Percentiles rank a stretch among this genome's conserved stretches.
Evolutionary conservation across 1,284 basidiomycete species (phyloP).

Genomic region (Testicularia cyperi): DNA sequence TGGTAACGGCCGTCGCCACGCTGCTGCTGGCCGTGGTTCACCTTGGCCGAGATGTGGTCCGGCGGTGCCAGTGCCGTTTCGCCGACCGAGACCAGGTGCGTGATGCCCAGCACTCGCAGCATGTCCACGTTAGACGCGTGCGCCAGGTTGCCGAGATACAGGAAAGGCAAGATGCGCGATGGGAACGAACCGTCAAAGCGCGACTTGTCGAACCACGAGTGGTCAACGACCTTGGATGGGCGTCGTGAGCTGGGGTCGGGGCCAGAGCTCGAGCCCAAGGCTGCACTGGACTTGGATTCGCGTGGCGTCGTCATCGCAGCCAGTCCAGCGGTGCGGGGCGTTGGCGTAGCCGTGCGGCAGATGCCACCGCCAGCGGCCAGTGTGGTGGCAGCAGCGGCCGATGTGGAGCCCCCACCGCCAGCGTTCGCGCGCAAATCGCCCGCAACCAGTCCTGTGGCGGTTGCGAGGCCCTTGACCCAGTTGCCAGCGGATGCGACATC

Average conservation of each 20-base stretch:
- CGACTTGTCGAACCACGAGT: conserved; percentile 83
- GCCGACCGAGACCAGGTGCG: conserved; percentile 94
- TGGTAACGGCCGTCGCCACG: conserved; percentile 20
- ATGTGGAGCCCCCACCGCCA: too few species aligned
- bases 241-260: too few species aligned
- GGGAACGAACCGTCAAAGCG: conserved; percentile 95
- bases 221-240: conserved; percentile 4
- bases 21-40: conserved; percentile 6
- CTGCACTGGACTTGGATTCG: too few species aligned
- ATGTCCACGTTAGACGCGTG: conserved; percentile 93
- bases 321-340: too few species aligned
- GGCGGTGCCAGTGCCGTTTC: conserved; percentile 74
- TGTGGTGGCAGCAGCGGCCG: too few species aligned
- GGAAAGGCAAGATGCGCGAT: conserved; percentile 85
- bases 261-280: too few species aligned
- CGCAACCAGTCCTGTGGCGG: conserved; percentile 1
- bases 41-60: conserved; percentile 28
- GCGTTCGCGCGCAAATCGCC: too few species aligned
- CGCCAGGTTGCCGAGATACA: conserved; percentile 89
- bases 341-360: conserved; percentile 26
- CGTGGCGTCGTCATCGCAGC: conserved; percentile 1
- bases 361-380: conserved; percentile 13
- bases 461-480: conserved; percentile 1
- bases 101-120: conserved; percentile 93
- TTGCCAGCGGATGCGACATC: not conserved